Evolutionary conservation across 2,329 filamentous ascomycete genomes (phyloP).

Genomic region (Sarocladiaceae sp.): DNA sequence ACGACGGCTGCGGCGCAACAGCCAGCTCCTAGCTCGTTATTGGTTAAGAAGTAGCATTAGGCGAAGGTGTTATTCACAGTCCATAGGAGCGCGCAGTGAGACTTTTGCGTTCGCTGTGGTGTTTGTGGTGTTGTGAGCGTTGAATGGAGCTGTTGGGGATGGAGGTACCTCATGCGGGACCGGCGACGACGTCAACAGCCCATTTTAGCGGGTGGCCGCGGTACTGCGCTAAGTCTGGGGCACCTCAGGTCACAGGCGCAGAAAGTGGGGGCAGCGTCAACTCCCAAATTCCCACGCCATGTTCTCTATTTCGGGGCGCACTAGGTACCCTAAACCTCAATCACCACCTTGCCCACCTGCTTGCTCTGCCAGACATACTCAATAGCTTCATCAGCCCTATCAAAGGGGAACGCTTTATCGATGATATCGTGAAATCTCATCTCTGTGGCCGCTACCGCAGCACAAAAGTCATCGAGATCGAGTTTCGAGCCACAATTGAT

Average conservation of each 20-base stretch:
- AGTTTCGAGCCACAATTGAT: conserved; percentile 33
- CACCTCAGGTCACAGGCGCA: no score
- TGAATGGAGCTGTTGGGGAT: no score
- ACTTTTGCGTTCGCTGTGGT: no score
- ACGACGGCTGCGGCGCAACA: no score
- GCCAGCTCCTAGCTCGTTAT: conserved; percentile 30
- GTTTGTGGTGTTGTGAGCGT: no score
- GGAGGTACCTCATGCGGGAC: conserved; percentile 5
- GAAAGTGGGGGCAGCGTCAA: neutral
- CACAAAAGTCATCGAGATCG: conserved; percentile 32
- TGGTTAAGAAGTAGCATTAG: neutral
- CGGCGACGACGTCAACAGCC: conserved; percentile 2
- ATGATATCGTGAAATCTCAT: conserved; percentile 32
- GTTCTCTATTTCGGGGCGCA: neutral
- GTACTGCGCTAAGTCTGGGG: no score
- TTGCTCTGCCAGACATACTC: conserved; percentile 34
- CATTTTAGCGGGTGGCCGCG: neutral
- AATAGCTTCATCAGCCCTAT: conserved; percentile 33
- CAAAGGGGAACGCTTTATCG: conserved; percentile 29
- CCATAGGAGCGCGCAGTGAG: no score
- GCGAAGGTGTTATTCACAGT: neutral
- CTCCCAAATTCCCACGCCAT: neutral
- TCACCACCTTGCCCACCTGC: conserved; percentile 36
- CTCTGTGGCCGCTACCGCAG: conserved; percentile 25
- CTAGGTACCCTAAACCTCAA: conserved; percentile 10